These are phyloP conservation scores for Trametes punicea DNA, from an alignment of 768 basidiomycete species.

Conservation along the genomic window DNA sequence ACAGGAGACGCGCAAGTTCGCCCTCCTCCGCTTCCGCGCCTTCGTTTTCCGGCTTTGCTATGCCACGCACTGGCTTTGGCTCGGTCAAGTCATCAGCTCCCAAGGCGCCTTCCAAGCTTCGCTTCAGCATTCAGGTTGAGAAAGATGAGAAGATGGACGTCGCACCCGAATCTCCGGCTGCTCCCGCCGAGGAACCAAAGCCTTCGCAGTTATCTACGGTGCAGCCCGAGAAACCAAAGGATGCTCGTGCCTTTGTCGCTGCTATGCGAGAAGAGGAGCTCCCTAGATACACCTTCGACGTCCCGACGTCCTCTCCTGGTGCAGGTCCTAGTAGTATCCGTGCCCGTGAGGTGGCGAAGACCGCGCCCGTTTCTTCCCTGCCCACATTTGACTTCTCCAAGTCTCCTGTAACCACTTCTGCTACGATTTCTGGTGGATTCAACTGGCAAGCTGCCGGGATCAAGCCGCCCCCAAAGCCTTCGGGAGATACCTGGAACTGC, in stretches of 20 bases:
- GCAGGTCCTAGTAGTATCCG: conserved; percentile 23
- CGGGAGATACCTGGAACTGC: conserved; percentile 52
- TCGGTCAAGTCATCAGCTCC: conserved; percentile 52
- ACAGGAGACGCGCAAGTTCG: conserved; percentile 16
- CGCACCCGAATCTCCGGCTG: background rate
- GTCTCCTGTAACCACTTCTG: background rate
- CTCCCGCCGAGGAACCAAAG: background rate
- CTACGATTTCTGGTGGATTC: conserved; percentile 38
- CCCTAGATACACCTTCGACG: conserved; percentile 34
- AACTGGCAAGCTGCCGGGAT: conserved; percentile 62
- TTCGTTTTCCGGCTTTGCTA: conserved; percentile 6
- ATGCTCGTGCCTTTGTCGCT: conserved; percentile 27
- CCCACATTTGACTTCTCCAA: conserved; percentile 43
- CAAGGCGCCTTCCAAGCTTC: conserved; percentile 75
- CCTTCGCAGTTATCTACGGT: background rate
- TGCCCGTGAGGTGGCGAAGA: conserved; percentile 37
- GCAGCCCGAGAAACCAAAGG: conserved; percentile 11
- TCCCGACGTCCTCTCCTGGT: conserved; percentile 22
- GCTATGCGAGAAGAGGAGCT: conserved; percentile 33
- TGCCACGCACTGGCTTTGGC: background rate
- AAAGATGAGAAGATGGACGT: conserved; percentile 33
- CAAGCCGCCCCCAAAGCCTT: conserved; percentile 38
- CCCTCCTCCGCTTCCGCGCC: conserved; percentile 12
- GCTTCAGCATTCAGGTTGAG: conserved; percentile 67
- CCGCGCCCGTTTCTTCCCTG: conserved; percentile 39